Evolutionary conservation across 1,139 yeast genomes (phyloP).

Genomic region (Taphrina sp.): DNA sequence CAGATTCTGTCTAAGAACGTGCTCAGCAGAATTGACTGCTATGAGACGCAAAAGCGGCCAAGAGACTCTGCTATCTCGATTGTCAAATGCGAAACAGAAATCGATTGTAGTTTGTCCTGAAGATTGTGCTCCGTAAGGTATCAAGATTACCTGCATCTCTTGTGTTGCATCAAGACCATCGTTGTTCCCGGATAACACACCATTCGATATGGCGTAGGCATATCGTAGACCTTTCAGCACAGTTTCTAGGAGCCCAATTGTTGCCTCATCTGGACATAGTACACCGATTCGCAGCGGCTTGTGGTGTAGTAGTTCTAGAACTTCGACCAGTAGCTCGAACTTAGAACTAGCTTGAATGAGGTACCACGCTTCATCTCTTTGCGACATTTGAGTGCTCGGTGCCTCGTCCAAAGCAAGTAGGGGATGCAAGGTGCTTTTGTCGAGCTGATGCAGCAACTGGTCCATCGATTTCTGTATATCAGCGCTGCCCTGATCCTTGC

Average conservation of each 20-base stretch:
- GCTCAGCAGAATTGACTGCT: constrained; percentile 19
- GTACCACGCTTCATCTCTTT: constrained; percentile 25
- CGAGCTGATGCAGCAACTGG: not conserved
- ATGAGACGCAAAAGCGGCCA: constrained; percentile 6
- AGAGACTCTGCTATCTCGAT: not conserved
- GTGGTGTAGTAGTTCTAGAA: constrained; percentile 13
- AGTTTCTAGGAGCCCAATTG: not conserved
- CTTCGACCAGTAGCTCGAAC: constrained; percentile 23
- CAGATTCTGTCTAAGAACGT: not conserved
- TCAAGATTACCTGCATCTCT: not conserved
- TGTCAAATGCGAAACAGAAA: not conserved
- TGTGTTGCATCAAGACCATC: too few relatives aligned
- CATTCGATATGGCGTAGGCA: not conserved
- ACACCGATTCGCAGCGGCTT: constrained; percentile 20
- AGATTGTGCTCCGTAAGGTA: not conserved
- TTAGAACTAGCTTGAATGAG: constrained; percentile 20
- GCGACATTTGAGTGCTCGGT: constrained; percentile 18
- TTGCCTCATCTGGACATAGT: not conserved
- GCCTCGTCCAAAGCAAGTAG: not conserved
- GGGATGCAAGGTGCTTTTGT: constrained; percentile 11
- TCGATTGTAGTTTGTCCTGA: not conserved
- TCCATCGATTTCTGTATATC: not conserved
- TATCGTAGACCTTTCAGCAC: constrained; percentile 12
- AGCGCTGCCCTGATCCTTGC: constrained; percentile 2
- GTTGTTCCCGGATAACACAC: too few relatives aligned